Percentiles rank a stretch among this genome's conserved stretches.
Evolutionary conservation across 2,329 filamentous ascomycete genomes (phyloP).

Genomic region (Neonectria ditissima): DNA sequence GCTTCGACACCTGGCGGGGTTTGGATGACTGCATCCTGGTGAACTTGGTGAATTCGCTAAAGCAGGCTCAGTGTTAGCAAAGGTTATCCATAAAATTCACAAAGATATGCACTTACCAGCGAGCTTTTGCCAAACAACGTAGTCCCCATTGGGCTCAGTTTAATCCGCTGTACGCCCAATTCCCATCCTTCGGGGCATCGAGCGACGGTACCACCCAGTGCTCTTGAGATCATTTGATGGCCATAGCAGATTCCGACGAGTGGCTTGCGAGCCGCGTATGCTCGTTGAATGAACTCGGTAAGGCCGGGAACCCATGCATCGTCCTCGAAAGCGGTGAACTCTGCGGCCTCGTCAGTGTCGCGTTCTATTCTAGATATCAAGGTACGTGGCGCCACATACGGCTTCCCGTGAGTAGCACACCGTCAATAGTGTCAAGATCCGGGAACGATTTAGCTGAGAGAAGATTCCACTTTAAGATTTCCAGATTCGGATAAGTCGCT

Average conservation of each 20-base stretch:
- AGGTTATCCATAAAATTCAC: not conserved
- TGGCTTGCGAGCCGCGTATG: slow-evolving; percentile 24
- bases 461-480: slow-evolving; percentile 17
- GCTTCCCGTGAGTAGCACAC: slow-evolving; percentile 29
- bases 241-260: slow-evolving; percentile 34
- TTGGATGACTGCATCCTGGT: slow-evolving; percentile 24
- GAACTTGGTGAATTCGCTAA: slow-evolving; percentile 27
- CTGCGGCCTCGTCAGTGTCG: not conserved
- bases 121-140: slow-evolving; percentile 19
- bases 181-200: slow-evolving; percentile 31
- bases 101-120: slow-evolving; percentile 12
- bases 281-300: slow-evolving; percentile 17
- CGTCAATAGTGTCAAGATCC: slow-evolving; percentile 22
- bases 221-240: slow-evolving; percentile 34
- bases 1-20: slow-evolving; percentile 18
- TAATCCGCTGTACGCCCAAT: slow-evolving; percentile 15
- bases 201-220: slow-evolving; percentile 24
- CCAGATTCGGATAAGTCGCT: not conserved
- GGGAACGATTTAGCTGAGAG: slow-evolving; percentile 16
- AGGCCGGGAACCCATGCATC: slow-evolving; percentile 26
- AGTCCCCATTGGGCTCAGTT: slow-evolving; percentile 10
- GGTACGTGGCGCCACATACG: slow-evolving; percentile 16
- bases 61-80: not conserved
- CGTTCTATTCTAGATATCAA: not conserved
- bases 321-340: slow-evolving; percentile 25